Percentiles rank a stretch among this genome's conserved stretches.
phyloP scores from a whole-genome alignment of 306 rosid species.

The Pterocarpus santalinus region DNA sequence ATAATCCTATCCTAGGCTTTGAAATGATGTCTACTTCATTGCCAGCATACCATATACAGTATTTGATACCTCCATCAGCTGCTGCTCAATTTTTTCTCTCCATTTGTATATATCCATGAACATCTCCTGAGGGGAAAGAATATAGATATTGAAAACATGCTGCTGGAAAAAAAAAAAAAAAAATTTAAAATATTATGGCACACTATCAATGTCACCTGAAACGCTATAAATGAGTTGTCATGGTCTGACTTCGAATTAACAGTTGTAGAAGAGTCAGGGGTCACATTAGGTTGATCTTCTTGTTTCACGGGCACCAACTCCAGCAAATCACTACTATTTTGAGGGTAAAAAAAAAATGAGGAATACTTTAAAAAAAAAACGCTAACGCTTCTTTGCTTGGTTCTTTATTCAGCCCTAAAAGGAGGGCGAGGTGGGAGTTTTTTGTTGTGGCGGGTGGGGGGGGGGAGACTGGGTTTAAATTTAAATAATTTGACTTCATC shows the following conservation, averaged over 20 bases:
- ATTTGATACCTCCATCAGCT: conserved; percentile 70
- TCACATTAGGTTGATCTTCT: conserved; percentile 68
- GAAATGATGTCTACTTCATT: conserved; percentile 45
- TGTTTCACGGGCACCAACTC: conserved; percentile 56
- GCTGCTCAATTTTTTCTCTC: conserved; percentile 83
- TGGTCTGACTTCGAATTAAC: conserved; percentile 69
- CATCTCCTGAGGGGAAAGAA: conserved; percentile 67
- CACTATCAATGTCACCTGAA: conserved; percentile 67
- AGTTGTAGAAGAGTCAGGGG: conserved; percentile 82
- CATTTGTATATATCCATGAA: conserved; percentile 76
- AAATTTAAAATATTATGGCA: neutral
- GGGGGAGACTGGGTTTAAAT: neutral
- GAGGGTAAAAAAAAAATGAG: conserved; percentile 37
- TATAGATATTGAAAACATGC: conserved; percentile 20
- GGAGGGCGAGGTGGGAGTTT: neutral
- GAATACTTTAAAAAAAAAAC: neutral
- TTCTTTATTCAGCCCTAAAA: neutral
- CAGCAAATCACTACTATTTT: conserved; percentile 55
- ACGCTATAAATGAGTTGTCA: conserved; percentile 63
- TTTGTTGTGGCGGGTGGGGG: no score
- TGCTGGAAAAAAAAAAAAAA: neutral
- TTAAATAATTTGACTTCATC: conserved; percentile 7
- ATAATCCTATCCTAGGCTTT: conserved; percentile 54
- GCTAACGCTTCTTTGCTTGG: neutral
- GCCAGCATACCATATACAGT: conserved; percentile 67